These are phyloP conservation scores for Penicillium occitanis DNA, from an alignment of 2,329 filamentous ascomycete genomes.

Conservation along the genomic window DNA sequence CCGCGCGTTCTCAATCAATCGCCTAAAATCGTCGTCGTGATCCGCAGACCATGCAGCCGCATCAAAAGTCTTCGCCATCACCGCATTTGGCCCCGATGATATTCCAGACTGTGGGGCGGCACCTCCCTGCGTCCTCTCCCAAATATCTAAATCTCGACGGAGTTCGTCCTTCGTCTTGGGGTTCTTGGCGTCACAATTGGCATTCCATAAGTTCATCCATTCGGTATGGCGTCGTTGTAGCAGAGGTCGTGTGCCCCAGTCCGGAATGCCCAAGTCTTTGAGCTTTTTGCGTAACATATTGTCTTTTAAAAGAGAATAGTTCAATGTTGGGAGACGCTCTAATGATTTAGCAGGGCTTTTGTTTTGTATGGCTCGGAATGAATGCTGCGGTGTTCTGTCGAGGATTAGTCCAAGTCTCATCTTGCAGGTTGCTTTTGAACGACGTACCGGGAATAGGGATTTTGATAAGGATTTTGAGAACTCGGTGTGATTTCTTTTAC, in stretches of 20 bases:
- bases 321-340: conserved; percentile 74
- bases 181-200: conserved; percentile 82
- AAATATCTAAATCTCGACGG: conserved; percentile 74
- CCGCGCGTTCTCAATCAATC: conserved; percentile 74
- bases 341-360: conserved; percentile 37
- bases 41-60: conserved; percentile 70
- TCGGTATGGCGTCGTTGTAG: conserved; percentile 82
- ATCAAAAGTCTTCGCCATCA: conserved; percentile 90
- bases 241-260: conserved; percentile 64
- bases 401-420: conserved; percentile 24
- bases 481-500: conserved; percentile 23
- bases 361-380: conserved; percentile 2
- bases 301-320: conserved; percentile 86
- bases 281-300: conserved; percentile 75
- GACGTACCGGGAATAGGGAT: conserved; percentile 31
- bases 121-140: conserved; percentile 81
- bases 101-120: conserved; percentile 44
- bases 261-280: conserved; percentile 73
- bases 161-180: conserved; percentile 72
- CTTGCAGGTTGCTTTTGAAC: background rate
- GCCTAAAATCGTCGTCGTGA: conserved; percentile 73
- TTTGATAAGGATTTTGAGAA: conserved; percentile 16
- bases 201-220: conserved; percentile 95
- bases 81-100: conserved; percentile 36
- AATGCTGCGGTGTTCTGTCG: conserved; percentile 2